Evolutionary conservation across 176 grass and related monocot genomes (phyloP), one percentile per base, ranked within the genome.

Genomic region (Bonia amplexicaulis): DNA sequence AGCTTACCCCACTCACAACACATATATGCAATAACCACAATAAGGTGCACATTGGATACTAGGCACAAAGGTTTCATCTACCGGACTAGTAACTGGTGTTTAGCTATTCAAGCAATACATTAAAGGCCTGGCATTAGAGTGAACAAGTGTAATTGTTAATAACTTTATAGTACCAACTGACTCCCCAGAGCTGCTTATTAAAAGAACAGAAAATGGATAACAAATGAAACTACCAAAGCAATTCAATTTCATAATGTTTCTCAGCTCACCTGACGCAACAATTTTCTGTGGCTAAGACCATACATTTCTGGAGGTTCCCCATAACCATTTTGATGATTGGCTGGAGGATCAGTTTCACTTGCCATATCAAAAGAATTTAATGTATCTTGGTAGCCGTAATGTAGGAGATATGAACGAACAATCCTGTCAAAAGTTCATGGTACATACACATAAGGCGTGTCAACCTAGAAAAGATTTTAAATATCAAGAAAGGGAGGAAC

Each of bases 351-450:
- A 78, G 73, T 90, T 87, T 92, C 88, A 85, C 84, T 96, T 84
- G 91, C 88, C 89, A 69, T 85, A 76, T 96, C 93, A 88, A 99
- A 92, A 81, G 97, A 94, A 89, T 78, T 92, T 82, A 99, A 79
- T 57, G 97, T 99, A 85, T 99, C 97, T 94, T 96, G 92, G 65
- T 99, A 99, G 66, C 97, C 93, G 20, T 99, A 99, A 80, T 99
- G 97, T 75, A 99, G 67, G 79, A 99, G 91, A 92, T 99, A 99
- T 41, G 97, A 99, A 76, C 86, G 90, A 60, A 99, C 91, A 86
- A 96, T 92, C 93, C 97, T 99, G 88, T 72, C 37, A 82, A n/a
- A 73, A 82, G 73, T 65, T 54, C 48, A 87, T 57, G 42, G 42
- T 52, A 75, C 4, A 13, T 69, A 64, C 48, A 27, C 35, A 76